Percentiles rank a stretch among this genome's conserved stretches.
Conservation (phyloP, 768 basidiomycete genomes). For the Serendipita sp. region DNA sequence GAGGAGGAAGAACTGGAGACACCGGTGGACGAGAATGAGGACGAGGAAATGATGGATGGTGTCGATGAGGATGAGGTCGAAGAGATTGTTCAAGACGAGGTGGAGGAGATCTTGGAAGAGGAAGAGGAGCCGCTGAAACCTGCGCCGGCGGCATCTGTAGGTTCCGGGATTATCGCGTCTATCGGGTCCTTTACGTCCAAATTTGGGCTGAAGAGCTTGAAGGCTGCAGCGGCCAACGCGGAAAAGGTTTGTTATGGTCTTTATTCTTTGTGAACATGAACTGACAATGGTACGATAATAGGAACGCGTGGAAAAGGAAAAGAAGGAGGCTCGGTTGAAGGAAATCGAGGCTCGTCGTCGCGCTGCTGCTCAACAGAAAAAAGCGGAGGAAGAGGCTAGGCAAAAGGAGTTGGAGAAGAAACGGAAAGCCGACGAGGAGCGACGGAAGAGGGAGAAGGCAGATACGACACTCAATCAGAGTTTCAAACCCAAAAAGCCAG, state of each 20-base stretch:
- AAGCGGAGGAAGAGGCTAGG: constrained; percentile 56
- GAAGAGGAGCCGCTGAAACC: constrained; percentile 27
- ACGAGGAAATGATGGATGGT: constrained; percentile 19
- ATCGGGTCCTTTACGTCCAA: constrained; percentile 17
- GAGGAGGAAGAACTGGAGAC: too few relatives aligned
- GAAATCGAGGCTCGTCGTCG: constrained; percentile 74
- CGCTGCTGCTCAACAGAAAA: constrained; percentile 54
- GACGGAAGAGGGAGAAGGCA: constrained; percentile 68
- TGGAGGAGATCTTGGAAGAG: constrained; percentile 24
- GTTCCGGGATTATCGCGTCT: constrained; percentile 12
- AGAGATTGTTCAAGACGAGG: constrained; percentile 23
- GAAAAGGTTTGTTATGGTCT: constrained; percentile 56
- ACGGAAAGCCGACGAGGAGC: constrained; percentile 56
- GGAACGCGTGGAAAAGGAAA: constrained; percentile 96
- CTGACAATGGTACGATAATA: constrained; percentile 21
- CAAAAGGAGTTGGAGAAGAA: constrained; percentile 53
- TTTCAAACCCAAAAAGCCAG: constrained; percentile 38
- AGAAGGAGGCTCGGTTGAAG: constrained; percentile 62
- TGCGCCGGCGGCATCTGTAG: constrained; percentile 25
- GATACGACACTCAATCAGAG: constrained; percentile 57
- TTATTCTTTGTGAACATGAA: not conserved
- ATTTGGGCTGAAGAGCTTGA: constrained; percentile 51
- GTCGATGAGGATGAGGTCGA: constrained; percentile 25
- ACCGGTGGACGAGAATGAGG: constrained; percentile 11
- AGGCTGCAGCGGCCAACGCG: constrained; percentile 66